Evolutionary conservation across 2,329 filamentous ascomycete species (phyloP).

Genomic region (Aureobasidium leucospermi): DNA sequence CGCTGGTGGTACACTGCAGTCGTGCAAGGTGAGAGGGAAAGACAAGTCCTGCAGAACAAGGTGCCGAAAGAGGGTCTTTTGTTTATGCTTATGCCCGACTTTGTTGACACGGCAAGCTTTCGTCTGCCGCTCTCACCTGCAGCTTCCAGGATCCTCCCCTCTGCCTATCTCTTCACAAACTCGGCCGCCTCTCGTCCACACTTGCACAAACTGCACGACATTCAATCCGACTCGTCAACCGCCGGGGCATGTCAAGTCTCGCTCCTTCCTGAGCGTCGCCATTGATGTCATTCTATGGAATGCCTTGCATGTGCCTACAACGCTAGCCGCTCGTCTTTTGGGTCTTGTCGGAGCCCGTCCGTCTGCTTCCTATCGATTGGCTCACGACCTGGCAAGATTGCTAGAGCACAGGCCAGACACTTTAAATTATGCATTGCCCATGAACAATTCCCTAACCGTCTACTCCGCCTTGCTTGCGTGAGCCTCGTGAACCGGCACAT

Average conservation of each 20-base stretch:
- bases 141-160: neutral
- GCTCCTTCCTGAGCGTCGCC: slow-evolving; percentile 11
- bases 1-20: slow-evolving; percentile 1
- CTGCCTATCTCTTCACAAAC: slow-evolving; percentile 1
- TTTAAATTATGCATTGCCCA: slow-evolving; percentile 12
- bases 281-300: slow-evolving; percentile 10
- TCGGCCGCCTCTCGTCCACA: neutral
- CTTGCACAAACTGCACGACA: slow-evolving; percentile 14
- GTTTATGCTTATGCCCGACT: slow-evolving; percentile 5
- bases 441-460: slow-evolving; percentile 5
- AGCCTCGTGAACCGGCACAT: slow-evolving; percentile 11
- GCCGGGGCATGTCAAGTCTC: slow-evolving; percentile 12
- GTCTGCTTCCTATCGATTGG: slow-evolving; percentile 12
- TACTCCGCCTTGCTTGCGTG: slow-evolving; percentile 12
- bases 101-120: slow-evolving; percentile 6
- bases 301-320: slow-evolving; percentile 12
- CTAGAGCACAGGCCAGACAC: slow-evolving; percentile 7
- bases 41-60: neutral
- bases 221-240: slow-evolving; percentile 8
- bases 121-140: slow-evolving; percentile 6
- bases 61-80: slow-evolving; percentile 1
- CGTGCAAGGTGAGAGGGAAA: neutral
- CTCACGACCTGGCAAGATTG: slow-evolving; percentile 3
- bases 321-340: slow-evolving; percentile 7
- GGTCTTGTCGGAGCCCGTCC: neutral